Conservation (phyloP, 2,329 filamentous ascomycete species). For the Clonostachys solani region DNA sequence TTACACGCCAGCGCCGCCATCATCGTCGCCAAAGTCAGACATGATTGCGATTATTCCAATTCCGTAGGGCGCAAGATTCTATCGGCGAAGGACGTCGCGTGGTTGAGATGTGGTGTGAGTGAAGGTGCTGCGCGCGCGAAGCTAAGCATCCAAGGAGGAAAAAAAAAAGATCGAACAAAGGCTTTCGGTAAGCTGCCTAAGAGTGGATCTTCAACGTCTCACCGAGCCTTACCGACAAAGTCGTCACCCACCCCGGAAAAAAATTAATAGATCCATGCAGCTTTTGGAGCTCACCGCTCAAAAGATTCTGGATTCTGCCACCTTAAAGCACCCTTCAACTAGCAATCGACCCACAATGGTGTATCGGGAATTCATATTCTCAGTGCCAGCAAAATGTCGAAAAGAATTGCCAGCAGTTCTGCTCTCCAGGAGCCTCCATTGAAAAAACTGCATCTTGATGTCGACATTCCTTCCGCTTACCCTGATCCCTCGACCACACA, state of each 20-base stretch:
- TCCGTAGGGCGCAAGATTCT: too few species aligned
- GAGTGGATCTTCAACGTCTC: neutral
- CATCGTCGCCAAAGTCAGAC: constrained; percentile 72
- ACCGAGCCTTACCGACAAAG: constrained; percentile 7
- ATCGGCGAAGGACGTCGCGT: too few species aligned
- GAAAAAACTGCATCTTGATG: constrained; percentile 16
- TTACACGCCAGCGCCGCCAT: constrained; percentile 54
- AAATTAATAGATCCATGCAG: neutral
- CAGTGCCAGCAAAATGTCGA: constrained; percentile 19
- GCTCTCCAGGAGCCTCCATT: constrained; percentile 12
- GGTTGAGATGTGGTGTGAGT: neutral
- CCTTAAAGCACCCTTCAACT: constrained; percentile 4
- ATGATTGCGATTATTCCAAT: constrained; percentile 32
- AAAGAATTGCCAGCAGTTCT: constrained; percentile 19
- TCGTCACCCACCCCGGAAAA: constrained; percentile 22
- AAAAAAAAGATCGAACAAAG: constrained; percentile 1
- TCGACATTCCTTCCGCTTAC: neutral
- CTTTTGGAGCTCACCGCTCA: constrained; percentile 19
- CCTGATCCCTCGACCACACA: neutral
- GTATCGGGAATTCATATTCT: neutral
- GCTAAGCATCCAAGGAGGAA: neutral
- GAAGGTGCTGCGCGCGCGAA: neutral
- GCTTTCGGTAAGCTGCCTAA: neutral
- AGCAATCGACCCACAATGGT: neutral
- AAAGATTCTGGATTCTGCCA: constrained; percentile 25